A percentile compares a stretch with the other conserved stretches of the same genome.
These are phyloP conservation scores for Cordyceps javanica DNA, from an alignment of 2,329 filamentous ascomycete genomes.

Conservation along the genomic window DNA sequence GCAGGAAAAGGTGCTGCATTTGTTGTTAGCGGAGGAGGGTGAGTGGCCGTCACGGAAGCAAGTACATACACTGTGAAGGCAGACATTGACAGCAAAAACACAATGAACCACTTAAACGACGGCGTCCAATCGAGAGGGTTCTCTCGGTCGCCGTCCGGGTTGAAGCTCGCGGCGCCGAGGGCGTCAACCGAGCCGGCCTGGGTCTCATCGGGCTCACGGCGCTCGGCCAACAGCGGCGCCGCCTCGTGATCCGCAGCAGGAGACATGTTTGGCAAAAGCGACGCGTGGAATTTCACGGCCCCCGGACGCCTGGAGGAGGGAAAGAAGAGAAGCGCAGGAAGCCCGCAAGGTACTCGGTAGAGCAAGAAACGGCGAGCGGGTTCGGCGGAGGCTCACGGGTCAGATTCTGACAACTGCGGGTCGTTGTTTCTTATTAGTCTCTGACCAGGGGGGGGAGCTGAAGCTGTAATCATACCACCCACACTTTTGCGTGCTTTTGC, in stretches of 20 bases:
- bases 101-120: conserved; percentile 8
- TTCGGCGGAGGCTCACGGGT: background rate
- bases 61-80: conserved; percentile 6
- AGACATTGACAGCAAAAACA: conserved; percentile 8
- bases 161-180: conserved; percentile 12
- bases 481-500: no score
- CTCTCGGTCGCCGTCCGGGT: conserved; percentile 16
- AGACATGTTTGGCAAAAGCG: background rate
- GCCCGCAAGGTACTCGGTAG: background rate
- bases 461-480: no score
- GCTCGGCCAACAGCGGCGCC: background rate
- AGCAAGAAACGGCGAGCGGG: background rate
- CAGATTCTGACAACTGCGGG: background rate
- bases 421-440: no score
- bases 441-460: no score
- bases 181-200: background rate
- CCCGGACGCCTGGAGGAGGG: no score
- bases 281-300: background rate
- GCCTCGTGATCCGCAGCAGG: background rate
- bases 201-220: background rate
- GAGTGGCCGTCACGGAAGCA: background rate
- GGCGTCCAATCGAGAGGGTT: conserved; percentile 10
- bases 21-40: background rate
- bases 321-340: background rate
- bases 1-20: conserved; percentile 48